Base-by-base conservation (phyloP, 495 filamentous ascomycete species). In the Parathielavia appendiculata region DNA sequence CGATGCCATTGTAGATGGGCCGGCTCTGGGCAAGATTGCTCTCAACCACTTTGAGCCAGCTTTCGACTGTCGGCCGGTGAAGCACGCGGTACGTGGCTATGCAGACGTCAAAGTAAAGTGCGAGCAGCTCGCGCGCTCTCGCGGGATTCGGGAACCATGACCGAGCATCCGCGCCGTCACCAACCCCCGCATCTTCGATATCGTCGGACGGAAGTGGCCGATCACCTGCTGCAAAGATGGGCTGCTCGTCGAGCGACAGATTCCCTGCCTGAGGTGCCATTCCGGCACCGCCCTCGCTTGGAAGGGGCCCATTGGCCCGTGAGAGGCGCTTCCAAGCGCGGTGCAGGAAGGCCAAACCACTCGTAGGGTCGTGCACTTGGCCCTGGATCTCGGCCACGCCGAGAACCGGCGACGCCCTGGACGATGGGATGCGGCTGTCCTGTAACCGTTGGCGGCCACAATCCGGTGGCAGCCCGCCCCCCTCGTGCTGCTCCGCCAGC, bases 281-380 rank as follows among this genome's bases (percentile, higher is more conserved):
- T 4, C 43, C 43, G 43, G 43, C 9, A 5, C 19, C 43, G 43
- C 12, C 43, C 10, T 23, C 10, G 43, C 13, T 45, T 5, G 20
- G 3, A 23, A 7, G 43, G 2, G 20, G 43, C 13, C 43, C 19
- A 45, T 45, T 45, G 8, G 43, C 19, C 43, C n/a, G 43, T 8
- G 43, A 45, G 19, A 45, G 43, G 43, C 43, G 43, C 43, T 45
- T 45, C 43, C 43, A 45, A 19, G 43, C 43, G 43, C 43, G 43
- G 43, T 45, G 43, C 19, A 45, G 8, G 12, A 45, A 45, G 43
- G 43, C 22, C 20, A 45, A 45, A 7, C 43, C 43, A 23, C 43
- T 45, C 19, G 43, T 45, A 45, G 43, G 19, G 23, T 45, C 43
- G 13, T 22, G 43, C 17, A 45, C 43, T 11, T 45, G 43, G 43